Evolutionary conservation across 352 stramenopile genomes (phyloP).

Genomic region (Phytophthora fragariaefolia): DNA sequence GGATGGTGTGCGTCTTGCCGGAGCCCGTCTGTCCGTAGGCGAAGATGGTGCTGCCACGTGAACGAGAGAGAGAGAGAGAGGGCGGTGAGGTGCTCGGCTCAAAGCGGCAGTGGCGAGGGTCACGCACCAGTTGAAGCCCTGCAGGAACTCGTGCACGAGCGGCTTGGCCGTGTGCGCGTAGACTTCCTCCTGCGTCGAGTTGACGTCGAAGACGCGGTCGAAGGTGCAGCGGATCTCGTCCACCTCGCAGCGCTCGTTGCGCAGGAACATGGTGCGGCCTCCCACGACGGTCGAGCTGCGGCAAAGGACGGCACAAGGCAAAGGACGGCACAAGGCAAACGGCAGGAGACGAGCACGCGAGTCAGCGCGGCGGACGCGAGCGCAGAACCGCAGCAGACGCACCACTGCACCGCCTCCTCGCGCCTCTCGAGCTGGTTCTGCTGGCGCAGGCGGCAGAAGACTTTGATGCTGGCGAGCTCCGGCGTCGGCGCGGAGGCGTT

Average conservation of each 20-base stretch:
- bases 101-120: too few relatives aligned
- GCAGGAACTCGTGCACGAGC: slow-evolving; percentile 68
- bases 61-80: slow-evolving; percentile 4
- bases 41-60: slow-evolving; percentile 74
- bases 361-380: too few relatives aligned
- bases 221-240: slow-evolving; percentile 82
- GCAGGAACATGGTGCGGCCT: slow-evolving; percentile 62
- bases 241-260: slow-evolving; percentile 72
- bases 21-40: slow-evolving; percentile 91
- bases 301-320: too few relatives aligned
- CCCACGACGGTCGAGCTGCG: slow-evolving; percentile 64
- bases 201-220: slow-evolving; percentile 67
- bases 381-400: not conserved
- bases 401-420: slow-evolving; percentile 70
- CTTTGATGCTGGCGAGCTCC: slow-evolving; percentile 58
- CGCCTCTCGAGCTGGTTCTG: slow-evolving; percentile 79
- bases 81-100: not conserved
- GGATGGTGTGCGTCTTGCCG: slow-evolving; percentile 92
- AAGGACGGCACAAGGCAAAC: too few relatives aligned
- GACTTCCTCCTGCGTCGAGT: slow-evolving; percentile 70
- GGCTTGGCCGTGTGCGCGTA: slow-evolving; percentile 74
- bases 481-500: slow-evolving; percentile 17
- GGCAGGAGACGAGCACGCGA: too few relatives aligned
- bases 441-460: slow-evolving; percentile 80
- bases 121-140: slow-evolving; percentile 78